Base-by-base conservation (phyloP, 2,329 filamentous ascomycete species). In the Neofusicoccum ribis region DNA sequence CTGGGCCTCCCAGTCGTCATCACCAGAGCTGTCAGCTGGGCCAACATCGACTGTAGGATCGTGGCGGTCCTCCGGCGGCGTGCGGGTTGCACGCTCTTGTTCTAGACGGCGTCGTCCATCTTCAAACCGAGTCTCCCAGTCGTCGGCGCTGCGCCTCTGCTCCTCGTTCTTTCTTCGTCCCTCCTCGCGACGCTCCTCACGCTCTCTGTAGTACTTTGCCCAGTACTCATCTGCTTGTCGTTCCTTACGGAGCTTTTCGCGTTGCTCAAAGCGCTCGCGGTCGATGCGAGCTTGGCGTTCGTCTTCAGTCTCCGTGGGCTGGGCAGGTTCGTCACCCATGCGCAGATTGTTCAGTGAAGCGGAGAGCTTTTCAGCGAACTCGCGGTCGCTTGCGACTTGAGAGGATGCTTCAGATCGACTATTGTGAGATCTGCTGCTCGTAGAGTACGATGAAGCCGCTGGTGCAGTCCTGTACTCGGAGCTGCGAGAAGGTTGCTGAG, bases 231-330 rank as follows among this genome's bases (percentile, higher is more conserved):
- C 61, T n/a, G 36, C 61, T 37, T 34, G 34, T 34, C 37, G 47
- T 23, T 63, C 44, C 5, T 36, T 23, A 5, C 61, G 61, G n/a
- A 63, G 15, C 6, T 27, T 41, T 3, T 52, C 47, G 17, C 61
- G 61, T 20, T 39, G 37, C n/a, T 43, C 31, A 20, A 23, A 37
- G 5, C 61, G 61, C 20, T 34, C 61, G 7, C 47, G 23, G 20
- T 63, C 61, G 15, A 52, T 54, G 37, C 61, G 61, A n/a, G 61
- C 61, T 23, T 44, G 49, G 1, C 23, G 47, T 12, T 50, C 61
- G 27, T 63, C 61, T n/a, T 52, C 50, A 20, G 47, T 52, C 39
- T 63, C 61, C 27, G 4, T 5, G 23, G 37, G 23, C 12, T 37
- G 44, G 8, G 47, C 1, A 6, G 15, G 37, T 11, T 46, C 56